phyloP scores from a whole-genome alignment of 2,329 filamentous ascomycete genomes.

The Leptographium flavum region DNA sequence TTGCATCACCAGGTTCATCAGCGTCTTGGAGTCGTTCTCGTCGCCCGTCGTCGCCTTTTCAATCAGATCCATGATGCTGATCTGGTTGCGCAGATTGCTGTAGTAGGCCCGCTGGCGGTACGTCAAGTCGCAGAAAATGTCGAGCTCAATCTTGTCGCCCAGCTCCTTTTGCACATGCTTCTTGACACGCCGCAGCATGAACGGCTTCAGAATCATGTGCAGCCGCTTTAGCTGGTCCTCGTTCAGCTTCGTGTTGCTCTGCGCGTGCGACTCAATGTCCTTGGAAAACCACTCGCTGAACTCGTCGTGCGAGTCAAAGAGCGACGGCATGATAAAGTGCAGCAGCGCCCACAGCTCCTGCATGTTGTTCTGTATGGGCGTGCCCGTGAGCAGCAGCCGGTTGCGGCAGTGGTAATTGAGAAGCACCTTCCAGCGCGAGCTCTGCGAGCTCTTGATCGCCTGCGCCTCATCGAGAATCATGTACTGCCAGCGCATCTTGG shows the following conservation, averaged over 20 bases:
- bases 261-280: slow-evolving; percentile 94
- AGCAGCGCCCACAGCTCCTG: slow-evolving; percentile 94
- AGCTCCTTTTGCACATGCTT: slow-evolving; percentile 99
- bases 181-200: slow-evolving; percentile 99
- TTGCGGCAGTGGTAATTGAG: slow-evolving; percentile 93
- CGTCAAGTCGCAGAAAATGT: slow-evolving; percentile 92
- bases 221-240: slow-evolving; percentile 93
- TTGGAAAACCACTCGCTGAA: slow-evolving; percentile 93
- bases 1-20: slow-evolving; percentile 99
- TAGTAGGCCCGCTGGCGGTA: slow-evolving; percentile 94
- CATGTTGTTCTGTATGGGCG: slow-evolving; percentile 99
- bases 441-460: slow-evolving; percentile 95
- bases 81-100: slow-evolving; percentile 82
- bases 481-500: slow-evolving; percentile 99
- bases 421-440: slow-evolving; percentile 92
- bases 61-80: slow-evolving; percentile 96
- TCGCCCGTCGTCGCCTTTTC: slow-evolving; percentile 93
- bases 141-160: slow-evolving; percentile 94
- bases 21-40: slow-evolving; percentile 82
- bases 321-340: slow-evolving; percentile 99
- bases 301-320: slow-evolving; percentile 89
- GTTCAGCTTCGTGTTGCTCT: slow-evolving; percentile 98
- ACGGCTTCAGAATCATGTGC: slow-evolving; percentile 98
- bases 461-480: slow-evolving; percentile 99
- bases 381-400: slow-evolving; percentile 83